Evolutionary conservation across 1,284 basidiomycete species (phyloP), one percentile per base, ranked within the genome.

Genomic region (Sanghuangporus weigelae): DNA sequence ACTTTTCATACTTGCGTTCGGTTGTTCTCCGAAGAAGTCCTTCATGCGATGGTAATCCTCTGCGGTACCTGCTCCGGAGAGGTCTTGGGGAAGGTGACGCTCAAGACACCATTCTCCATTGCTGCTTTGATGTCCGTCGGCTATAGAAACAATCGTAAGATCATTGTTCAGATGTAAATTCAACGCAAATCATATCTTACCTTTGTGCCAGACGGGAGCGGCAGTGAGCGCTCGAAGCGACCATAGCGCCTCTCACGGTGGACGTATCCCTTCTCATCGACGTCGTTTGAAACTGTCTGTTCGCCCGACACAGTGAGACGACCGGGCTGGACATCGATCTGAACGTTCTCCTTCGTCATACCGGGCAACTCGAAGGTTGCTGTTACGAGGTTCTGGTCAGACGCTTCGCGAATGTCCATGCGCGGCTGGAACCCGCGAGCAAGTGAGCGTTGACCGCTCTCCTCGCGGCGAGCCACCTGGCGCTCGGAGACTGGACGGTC

Each of bases 291-390:
- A n/a, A 70, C 26, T 54, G 72, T 75, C 11, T 67, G 72, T 73
- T 84, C 79, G 10, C 79, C 82, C 10, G 79, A 79, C 62, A 84
- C 64, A 58, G 70, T 78, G 57, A 84, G 74, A 23, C 76, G 73
- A 64, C 78, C 75, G 55, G 78, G 74, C 54, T 77, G 73, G 50
- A 80, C 68, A 57, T 81, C 77, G 55, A 83, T 77, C 57, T 64
- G 57, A 56, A 84, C 74, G 39, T 80, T 69, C 12, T 79, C 74
- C 36, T 77, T 75, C 68, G 73, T 76, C 57, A 83, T 19, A 3
- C 81, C 80, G 2, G 82, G 81, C 21, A 84, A 69, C 58, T 84
- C 81, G 59, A 84, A 81, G 2, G 74, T 73, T 16, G 81, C 82
- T 0, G 76, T 79, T 40, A 83, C 75, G 0, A 69, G 63, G 64